Percentiles rank a stretch among this genome's conserved stretches.
Conservation (phyloP, 192 early-diverging fungal species). For the Backusella sp. region DNA sequence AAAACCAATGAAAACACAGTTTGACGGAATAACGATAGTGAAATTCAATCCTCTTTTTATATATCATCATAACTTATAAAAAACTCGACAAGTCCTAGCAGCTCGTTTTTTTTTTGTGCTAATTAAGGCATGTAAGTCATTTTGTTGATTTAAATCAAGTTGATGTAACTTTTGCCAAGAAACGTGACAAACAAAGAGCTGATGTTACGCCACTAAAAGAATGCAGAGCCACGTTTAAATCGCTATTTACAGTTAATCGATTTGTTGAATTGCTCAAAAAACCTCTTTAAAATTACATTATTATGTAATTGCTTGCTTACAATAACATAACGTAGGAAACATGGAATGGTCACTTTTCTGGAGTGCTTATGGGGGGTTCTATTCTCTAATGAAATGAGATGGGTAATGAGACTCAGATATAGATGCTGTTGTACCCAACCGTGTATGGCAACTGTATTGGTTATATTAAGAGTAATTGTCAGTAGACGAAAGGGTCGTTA, state of each 20-base stretch:
- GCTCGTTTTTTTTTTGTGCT: too few species aligned
- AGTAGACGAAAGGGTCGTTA: conserved; percentile 45
- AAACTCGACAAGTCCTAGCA: not conserved
- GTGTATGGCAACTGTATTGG: conserved; percentile 25
- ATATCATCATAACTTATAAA: not conserved
- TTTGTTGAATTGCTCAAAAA: conserved; percentile 47
- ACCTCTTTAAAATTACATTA: conserved; percentile 47
- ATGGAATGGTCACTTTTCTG: conserved; percentile 55
- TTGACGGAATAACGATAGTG: too few species aligned
- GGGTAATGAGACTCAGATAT: conserved; percentile 11
- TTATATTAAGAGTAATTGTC: conserved; percentile 58
- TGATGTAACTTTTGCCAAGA: conserved; percentile 17
- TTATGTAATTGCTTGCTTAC: conserved; percentile 56
- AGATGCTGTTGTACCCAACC: too few species aligned
- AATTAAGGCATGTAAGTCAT: too few species aligned
- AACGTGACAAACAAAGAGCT: conserved; percentile 28
- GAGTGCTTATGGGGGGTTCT: conserved; percentile 52
- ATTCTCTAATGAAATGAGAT: conserved; percentile 46
- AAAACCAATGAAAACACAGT: too few species aligned
- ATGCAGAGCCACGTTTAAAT: conserved; percentile 46
- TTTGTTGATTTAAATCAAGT: conserved; percentile 26
- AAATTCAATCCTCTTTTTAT: too few species aligned
- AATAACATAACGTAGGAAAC: conserved; percentile 42
- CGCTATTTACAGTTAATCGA: conserved; percentile 55
- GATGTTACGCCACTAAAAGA: conserved; percentile 59